Base-by-base conservation (phyloP, 129 eudicot genomes). In the Mikania micrantha region DNA sequence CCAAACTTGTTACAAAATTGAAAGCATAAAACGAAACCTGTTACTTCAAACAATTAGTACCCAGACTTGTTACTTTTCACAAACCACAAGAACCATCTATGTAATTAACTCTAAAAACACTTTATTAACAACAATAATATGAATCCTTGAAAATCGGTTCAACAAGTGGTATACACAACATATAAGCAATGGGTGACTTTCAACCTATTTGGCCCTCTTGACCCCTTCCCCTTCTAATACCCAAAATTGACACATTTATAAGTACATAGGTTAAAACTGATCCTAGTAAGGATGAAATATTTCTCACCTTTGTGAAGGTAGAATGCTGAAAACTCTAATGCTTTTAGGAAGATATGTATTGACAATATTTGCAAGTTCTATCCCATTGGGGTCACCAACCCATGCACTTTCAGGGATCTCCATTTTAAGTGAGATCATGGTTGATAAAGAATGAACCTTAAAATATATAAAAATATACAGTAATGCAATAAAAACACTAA, bases 371-470 rank as follows among this genome's bases (percentile, higher is more conserved):
- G 98, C 96, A 76, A 92, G 91, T 76, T 77, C 73, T 59, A 80
- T 76, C 67, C 98, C 98, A 64, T 82, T 82, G 12, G 90, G 85
- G 60, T 88, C 96, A 75, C 81, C 81, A 64, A 34, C 65, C 98
- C 98, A 92, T 3, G 96, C 98, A 74, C 28, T 54, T 56, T 80
- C 96, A 60, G 98, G 98, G 45, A 92, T 86, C 79, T 92, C 98
- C 98, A 92, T 78, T 77, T 92, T 92, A 5, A 88, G 85, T n/a
- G 98, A 82, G 80, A 92, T 88, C 85, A 83, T 86, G 11, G 98
- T 92, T 8, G 98, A 95, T 76, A 92, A 70, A 19, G 98, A 92
- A 83, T 88, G 98, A 80, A 92, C 98, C 98, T 92, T 92, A 75
- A 15, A 66, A 68, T 31, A 41, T 27, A 52, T 57, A 56, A 25